Base-by-base conservation (phyloP, 345 rosid genomes). In the Citrus glauca region DNA sequence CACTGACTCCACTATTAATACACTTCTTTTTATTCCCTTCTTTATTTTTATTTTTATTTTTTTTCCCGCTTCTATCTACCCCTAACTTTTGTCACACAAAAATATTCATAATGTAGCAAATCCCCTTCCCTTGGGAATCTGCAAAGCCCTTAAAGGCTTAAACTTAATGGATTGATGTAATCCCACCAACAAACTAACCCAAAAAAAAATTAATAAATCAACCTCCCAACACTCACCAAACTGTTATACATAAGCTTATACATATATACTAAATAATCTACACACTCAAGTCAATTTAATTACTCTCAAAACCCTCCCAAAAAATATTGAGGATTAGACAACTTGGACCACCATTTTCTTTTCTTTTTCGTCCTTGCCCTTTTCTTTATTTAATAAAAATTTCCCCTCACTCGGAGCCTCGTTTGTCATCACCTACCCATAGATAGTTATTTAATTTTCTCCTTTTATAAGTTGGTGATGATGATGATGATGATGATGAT, bases 121-220 rank as follows among this genome's bases (percentile, higher is more conserved):
- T 75, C 42, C 86, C 90, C 87, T 78, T 78, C 90, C 95, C 87
- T 92, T 88, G 99, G 99, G 97, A 93, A 95, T 91, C 97, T 81
- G 99, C 98, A 84, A 84, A 83, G 79, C 84, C 84, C 84, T 84
- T 65, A 42, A 53, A 78, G 82, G 79, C 50, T 45, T 3, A 13
- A 45, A 45, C 17, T 3, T 45, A 45, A 45, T 45, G 50, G 71
- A 79, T 72, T 56, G 75, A 85, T 86, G 86, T 88, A 86, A 77
- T 71, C 85, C 91, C 91, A 86, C 89, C 86, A 70, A 68, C 78
- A 27, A 42, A 45, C 28, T 68, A 53, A 40, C 10, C 42, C 42
- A 5, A 7, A 40, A 40, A 5, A 86, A 80, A 76, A 72, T 76
- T 45, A 83, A 84, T 77, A 75, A 78, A 81, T 57, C 68, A 65